phyloP scores from a whole-genome alignment of 2,329 filamentous ascomycete genomes.

The Xylariaceae sp. region DNA sequence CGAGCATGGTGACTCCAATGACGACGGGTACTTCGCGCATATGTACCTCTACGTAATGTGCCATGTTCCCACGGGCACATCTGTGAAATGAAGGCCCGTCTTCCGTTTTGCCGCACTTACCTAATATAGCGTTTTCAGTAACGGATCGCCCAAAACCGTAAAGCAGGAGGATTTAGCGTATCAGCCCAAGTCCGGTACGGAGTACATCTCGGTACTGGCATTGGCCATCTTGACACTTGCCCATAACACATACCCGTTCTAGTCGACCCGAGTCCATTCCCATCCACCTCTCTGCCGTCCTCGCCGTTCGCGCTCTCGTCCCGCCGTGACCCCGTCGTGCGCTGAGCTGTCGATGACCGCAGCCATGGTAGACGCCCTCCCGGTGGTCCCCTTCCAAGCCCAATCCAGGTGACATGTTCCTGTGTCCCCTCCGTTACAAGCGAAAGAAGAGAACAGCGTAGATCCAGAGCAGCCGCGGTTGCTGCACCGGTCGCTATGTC shows the following conservation, averaged over 20 bases:
- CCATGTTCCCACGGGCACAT: background rate
- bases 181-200: background rate
- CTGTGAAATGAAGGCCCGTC: background rate
- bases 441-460: conserved; percentile 8
- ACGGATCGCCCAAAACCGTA: background rate
- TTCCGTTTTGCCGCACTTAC: background rate
- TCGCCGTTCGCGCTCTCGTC: conserved; percentile 6
- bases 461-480: background rate
- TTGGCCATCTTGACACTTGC: conserved; percentile 18
- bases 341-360: conserved; percentile 21
- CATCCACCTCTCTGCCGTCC: conserved; percentile 11
- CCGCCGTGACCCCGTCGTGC: conserved; percentile 10
- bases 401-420: conserved; percentile 31
- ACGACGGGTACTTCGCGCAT: background rate
- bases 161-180: background rate
- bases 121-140: background rate
- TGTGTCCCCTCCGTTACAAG: conserved; percentile 25
- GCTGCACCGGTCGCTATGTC: conserved; percentile 50
- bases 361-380: conserved; percentile 30
- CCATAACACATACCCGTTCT: conserved; percentile 9
- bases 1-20: too few species aligned
- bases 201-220: conserved; percentile 2
- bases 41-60: background rate
- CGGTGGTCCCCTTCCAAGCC: conserved; percentile 25
- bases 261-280: conserved; percentile 13